A percentile compares a stretch with the other conserved stretches of the same genome.
Evolutionary conservation across 1,139 yeast genomes (phyloP).

Genomic region (Kodamaea plutei): DNA sequence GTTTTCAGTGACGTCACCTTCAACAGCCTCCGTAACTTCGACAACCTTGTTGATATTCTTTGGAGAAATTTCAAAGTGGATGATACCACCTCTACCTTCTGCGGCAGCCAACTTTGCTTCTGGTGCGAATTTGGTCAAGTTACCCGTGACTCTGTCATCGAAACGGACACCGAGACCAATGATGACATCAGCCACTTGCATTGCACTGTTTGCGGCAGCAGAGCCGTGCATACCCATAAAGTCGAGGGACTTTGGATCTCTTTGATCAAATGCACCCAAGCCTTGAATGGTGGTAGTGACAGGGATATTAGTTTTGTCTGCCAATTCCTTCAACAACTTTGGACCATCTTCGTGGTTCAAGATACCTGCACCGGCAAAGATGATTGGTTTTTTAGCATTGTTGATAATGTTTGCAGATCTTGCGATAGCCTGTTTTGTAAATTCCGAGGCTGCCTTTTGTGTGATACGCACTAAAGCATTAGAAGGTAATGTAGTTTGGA

Average conservation of each 20-base stretch:
- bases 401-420: constrained; percentile 78
- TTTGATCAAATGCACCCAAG: constrained; percentile 91
- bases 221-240: constrained; percentile 99
- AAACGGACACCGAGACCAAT: constrained; percentile 95
- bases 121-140: constrained; percentile 86
- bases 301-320: constrained; percentile 89
- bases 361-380: constrained; percentile 92
- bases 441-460: constrained; percentile 66
- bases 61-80: constrained; percentile 93
- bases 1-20: constrained; percentile 89
- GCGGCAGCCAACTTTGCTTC: constrained; percentile 84
- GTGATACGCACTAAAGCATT: constrained; percentile 71
- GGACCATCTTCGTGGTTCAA: constrained; percentile 83
- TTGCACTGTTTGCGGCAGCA: constrained; percentile 91
- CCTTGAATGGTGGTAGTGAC: constrained; percentile 95
- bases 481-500: constrained; percentile 79
- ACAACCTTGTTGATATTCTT: constrained; percentile 97
- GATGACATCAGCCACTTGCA: constrained; percentile 89
- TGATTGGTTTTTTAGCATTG: constrained; percentile 79
- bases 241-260: constrained; percentile 83
- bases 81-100: constrained; percentile 89
- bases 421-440: constrained; percentile 68
- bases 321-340: constrained; percentile 66
- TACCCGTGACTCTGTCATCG: constrained; percentile 96
- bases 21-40: constrained; percentile 94